These are phyloP conservation scores for Citrus reticulata DNA, from an alignment of 345 rosid genomes.

Conservation along the genomic window DNA sequence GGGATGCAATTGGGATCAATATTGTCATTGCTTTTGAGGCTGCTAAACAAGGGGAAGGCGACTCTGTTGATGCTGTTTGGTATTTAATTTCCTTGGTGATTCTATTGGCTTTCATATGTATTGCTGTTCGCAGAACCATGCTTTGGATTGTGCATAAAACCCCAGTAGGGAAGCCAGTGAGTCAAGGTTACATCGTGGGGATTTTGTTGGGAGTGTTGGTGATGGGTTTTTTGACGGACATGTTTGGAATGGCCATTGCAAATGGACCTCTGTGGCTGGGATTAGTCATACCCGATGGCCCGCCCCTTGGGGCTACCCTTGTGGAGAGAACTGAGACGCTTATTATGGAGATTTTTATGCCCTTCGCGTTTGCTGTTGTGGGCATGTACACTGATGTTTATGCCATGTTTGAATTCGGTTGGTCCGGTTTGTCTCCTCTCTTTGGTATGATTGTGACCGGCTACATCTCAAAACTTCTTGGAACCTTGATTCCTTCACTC, in stretches of 20 bases:
- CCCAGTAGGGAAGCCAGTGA: constrained; percentile 52
- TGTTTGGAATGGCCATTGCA: constrained; percentile 60
- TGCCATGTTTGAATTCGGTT: constrained; percentile 25
- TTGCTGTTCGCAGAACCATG: constrained; percentile 25
- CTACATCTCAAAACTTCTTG: constrained; percentile 34
- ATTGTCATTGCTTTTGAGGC: constrained; percentile 35
- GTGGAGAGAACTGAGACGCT: constrained; percentile 55
- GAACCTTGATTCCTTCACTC: constrained; percentile 25
- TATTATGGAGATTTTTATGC: constrained; percentile 53
- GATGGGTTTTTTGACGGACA: constrained; percentile 53
- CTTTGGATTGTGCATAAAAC: constrained; percentile 46
- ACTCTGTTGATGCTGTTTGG: constrained; percentile 20
- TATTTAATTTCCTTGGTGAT: constrained; percentile 23
- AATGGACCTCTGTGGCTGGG: constrained; percentile 66
- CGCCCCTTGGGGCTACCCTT: constrained; percentile 55
- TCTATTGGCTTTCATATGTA: constrained; percentile 17
- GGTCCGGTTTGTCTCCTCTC: constrained; percentile 48
- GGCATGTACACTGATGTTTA: constrained; percentile 52
- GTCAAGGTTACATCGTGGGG: constrained; percentile 37
- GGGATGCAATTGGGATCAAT: constrained; percentile 31
- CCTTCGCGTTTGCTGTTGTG: constrained; percentile 46
- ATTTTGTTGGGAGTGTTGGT: constrained; percentile 45
- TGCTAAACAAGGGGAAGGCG: constrained; percentile 29
- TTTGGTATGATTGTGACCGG: constrained; percentile 34
- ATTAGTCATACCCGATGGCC: constrained; percentile 58